Conservation (phyloP, 1,139 yeast genomes). For the Pneumocystis wakefieldiae region DNA sequence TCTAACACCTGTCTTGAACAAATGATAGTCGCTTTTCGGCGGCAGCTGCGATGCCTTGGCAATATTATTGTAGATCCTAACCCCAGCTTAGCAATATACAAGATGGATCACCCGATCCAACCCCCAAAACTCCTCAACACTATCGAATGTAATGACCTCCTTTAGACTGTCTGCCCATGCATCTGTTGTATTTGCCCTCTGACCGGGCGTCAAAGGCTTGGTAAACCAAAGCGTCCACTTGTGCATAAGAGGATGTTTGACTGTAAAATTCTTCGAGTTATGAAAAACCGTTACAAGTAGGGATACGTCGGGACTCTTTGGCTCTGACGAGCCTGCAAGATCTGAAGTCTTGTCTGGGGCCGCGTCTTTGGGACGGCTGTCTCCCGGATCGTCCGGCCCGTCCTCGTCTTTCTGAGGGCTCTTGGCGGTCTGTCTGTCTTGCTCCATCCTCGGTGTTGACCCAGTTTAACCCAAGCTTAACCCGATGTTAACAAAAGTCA, state of each 20-base stretch:
- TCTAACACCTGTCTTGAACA: slow-evolving; percentile 84
- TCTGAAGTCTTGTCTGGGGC: no score
- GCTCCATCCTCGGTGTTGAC: no score
- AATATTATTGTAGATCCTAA: slow-evolving; percentile 61
- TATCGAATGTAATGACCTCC: slow-evolving; percentile 79
- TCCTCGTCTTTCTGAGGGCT: no score
- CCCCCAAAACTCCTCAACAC: slow-evolving; percentile 99
- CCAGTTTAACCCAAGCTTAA: no score
- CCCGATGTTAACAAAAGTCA: no score
- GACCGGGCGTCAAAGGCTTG: slow-evolving; percentile 62
- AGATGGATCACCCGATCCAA: neutral
- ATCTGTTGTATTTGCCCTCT: slow-evolving; percentile 38
- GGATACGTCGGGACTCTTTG: neutral
- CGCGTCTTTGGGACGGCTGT: no score
- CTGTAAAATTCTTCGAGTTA: slow-evolving; percentile 53
- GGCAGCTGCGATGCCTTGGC: slow-evolving; percentile 90
- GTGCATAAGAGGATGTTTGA: slow-evolving; percentile 81
- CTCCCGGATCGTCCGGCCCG: no score
- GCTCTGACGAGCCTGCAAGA: neutral
- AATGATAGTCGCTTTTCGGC: slow-evolving; percentile 82
- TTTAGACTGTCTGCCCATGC: slow-evolving; percentile 79
- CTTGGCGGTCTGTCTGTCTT: no score
- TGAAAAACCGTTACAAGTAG: slow-evolving; percentile 40
- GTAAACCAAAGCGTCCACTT: slow-evolving; percentile 98
- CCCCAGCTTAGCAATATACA: neutral